Percentiles rank a stretch among this genome's conserved stretches.
These are phyloP conservation scores for Penicillium psychrofluorescens DNA, from an alignment of 495 filamentous ascomycete genomes.

Conservation along the genomic window DNA sequence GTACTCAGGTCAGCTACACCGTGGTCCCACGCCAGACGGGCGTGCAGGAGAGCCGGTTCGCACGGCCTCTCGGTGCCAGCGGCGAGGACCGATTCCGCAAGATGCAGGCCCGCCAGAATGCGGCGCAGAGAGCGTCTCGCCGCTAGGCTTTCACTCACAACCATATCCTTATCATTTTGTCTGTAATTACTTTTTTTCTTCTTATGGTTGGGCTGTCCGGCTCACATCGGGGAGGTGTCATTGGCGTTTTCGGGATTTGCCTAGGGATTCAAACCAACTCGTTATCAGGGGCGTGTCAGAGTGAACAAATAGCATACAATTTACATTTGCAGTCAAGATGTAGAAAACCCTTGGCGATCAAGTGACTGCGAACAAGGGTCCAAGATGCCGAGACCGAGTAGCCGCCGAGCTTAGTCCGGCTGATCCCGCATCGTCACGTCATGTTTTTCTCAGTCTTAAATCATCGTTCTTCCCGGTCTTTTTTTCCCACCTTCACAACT, in stretches of 20 bases:
- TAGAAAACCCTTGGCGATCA: no score
- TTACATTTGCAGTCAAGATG: no score
- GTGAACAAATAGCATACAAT: no score
- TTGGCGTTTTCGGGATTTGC: no score
- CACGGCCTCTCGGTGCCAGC: constrained; percentile 61
- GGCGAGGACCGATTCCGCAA: constrained; percentile 75
- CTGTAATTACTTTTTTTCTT: background rate
- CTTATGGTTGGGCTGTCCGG: background rate
- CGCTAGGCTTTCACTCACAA: constrained; percentile 9
- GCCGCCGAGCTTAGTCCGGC: constrained; percentile 18
- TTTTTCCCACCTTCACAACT: background rate
- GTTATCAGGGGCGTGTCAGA: no score
- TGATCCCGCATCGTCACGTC: constrained; percentile 20
- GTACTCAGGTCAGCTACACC: constrained; percentile 69
- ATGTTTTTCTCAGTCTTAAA: constrained; percentile 8
- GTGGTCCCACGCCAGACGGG: constrained; percentile 63
- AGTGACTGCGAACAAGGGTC: background rate
- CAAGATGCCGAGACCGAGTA: background rate
- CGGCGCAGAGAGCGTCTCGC: constrained; percentile 40
- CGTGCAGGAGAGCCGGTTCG: constrained; percentile 41
- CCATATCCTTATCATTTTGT: constrained; percentile 1
- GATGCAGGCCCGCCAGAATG: constrained; percentile 67
- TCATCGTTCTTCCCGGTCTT: background rate
- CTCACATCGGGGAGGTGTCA: no score
- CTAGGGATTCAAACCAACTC: no score